These are phyloP conservation scores for Phaeosphaeriaceae sp. DNA, from an alignment of 2,329 filamentous ascomycete genomes.

Conservation along the genomic window DNA sequence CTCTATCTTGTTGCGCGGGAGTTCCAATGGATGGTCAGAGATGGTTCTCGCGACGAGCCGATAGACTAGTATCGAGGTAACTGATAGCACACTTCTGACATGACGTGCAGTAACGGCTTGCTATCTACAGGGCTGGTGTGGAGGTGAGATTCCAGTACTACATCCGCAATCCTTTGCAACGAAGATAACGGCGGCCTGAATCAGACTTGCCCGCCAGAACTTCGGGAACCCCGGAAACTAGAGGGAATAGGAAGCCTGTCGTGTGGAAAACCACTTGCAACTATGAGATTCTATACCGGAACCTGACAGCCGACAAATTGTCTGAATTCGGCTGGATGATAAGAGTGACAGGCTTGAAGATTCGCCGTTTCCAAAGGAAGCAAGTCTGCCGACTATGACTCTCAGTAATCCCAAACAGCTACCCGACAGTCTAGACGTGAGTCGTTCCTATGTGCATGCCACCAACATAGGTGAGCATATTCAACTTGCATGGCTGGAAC, in stretches of 20 bases:
- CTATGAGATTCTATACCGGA: neutral
- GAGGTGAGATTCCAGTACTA: conserved; percentile 14
- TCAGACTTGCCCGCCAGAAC: too few species aligned
- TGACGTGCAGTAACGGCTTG: conserved; percentile 29
- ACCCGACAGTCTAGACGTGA: too few species aligned
- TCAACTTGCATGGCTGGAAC: too few species aligned
- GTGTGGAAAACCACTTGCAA: neutral
- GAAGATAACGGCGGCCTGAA: conserved; percentile 1
- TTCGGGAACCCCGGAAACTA: too few species aligned
- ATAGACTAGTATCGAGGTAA: conserved; percentile 8
- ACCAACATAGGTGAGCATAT: neutral
- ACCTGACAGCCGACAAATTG: neutral
- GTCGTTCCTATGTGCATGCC: neutral
- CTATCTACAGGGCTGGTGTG: conserved; percentile 25
- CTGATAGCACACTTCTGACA: conserved; percentile 4
- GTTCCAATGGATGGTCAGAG: conserved; percentile 3
- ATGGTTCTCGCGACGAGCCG: conserved; percentile 14
- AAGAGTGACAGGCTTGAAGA: too few species aligned
- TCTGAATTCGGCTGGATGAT: too few species aligned
- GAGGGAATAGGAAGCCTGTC: neutral
- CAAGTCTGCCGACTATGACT: too few species aligned
- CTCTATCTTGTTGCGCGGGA: conserved; percentile 1
- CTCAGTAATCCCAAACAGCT: too few species aligned
- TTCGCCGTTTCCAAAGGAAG: too few species aligned
- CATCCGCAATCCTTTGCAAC: conserved; percentile 14